A percentile compares a stretch with the other conserved stretches of the same genome.
phyloP scores from a whole-genome alignment of 192 early-diverging fungal genomes.

The Backusella circina region DNA sequence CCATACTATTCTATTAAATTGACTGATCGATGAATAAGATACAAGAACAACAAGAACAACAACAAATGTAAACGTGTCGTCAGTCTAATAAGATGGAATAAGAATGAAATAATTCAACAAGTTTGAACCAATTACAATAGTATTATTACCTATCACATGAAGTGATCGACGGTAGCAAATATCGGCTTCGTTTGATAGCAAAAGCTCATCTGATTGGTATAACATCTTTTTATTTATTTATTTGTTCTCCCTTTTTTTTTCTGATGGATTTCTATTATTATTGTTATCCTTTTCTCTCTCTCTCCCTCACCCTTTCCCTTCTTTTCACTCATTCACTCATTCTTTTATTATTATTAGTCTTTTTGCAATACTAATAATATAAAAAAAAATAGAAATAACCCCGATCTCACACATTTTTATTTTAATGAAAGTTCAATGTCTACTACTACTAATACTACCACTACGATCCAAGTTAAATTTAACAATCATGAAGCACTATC shows the following conservation, averaged over 20 bases:
- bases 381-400: neutral
- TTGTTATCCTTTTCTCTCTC: neutral
- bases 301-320: neutral
- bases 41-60: neutral
- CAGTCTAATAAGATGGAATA: neutral
- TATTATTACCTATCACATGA: neutral
- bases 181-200: neutral
- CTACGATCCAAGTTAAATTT: neutral
- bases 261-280: neutral
- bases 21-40: too few species aligned
- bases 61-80: neutral
- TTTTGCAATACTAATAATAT: neutral
- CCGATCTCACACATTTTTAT: neutral
- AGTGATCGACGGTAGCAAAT: neutral
- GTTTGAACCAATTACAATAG: neutral
- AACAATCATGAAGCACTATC: neutral
- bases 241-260: neutral
- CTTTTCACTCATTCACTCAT: too few species aligned
- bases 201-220: constrained; percentile 1
- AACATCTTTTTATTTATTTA: neutral
- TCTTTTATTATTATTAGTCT: neutral
- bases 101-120: neutral
- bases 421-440: neutral
- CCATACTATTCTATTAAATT: too few species aligned
- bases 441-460: neutral